Base-by-base conservation (phyloP, 2,329 filamentous ascomycete genomes). In the Sclerotinia subarctica region DNA sequence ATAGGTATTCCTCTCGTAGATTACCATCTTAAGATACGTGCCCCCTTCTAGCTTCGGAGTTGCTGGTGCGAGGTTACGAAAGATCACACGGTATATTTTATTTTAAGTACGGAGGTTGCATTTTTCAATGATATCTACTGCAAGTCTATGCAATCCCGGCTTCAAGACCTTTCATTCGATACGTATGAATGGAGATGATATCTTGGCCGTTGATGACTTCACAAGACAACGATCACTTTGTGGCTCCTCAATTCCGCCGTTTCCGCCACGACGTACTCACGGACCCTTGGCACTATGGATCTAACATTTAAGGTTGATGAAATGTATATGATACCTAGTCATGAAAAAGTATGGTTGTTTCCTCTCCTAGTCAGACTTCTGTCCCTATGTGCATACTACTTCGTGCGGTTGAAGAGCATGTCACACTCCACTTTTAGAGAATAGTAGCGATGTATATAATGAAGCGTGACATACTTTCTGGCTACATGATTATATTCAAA, bases 201-300 rank as follows among this genome's bases (percentile, higher is more conserved):
- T 47, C 46, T 49, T 21, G 29, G n/a, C 13, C 19, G 26, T 32
- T 60, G 29, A 7, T 49, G 46, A 11, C 24, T 35, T 29, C 15
- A 21, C 19, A 49, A n/a, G 44, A 35, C 44, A 49, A 35, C 26
- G 29, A 62, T 19, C 44, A 35, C 21, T 35, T n/a, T 49, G 58
- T 29, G 58, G 58, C n/a, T 19, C 57, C 57, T 32, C 57, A 60
- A 60, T 47, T 47, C n/a, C 19, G 42, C 42, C 24, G 57, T 29
- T 17, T 54, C 21, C 46, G 26, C 26, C 51, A 19, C 51, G 2
- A 32, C 8, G 29, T 53, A 47, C 46, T 47, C 29, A 54, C 52
- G 29, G 19, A 57, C 21, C 13, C 53, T 62, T 49, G 29, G n/a
- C 21, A 32, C 1, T 21, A 19, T 58, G 21, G 58, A n/a, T 13